Base-by-base conservation (phyloP, 2,329 filamentous ascomycete genomes). In the Trichophyton simii region DNA sequence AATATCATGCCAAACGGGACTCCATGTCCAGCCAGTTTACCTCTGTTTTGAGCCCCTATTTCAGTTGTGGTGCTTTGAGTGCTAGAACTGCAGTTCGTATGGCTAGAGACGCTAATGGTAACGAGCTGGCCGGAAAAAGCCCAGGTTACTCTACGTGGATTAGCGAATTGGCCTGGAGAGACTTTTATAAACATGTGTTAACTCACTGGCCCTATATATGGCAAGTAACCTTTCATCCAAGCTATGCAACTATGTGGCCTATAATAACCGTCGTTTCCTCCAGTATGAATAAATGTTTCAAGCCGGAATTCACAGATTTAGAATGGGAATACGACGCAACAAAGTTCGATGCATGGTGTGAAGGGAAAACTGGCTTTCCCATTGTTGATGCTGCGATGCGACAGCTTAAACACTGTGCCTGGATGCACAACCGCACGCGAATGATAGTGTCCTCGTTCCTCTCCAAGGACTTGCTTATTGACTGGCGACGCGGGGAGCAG, bases 371-470 rank as follows among this genome's bases (percentile, higher is more conserved):
- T 0, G 90, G 90, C 0, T 91, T 84, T 68, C 90, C 90, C 0
- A 87, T 95, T 55, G 87, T 95, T 22, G 89, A 95, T 69, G 90
- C 90, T 0, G 88, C 88, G 1, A 94, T 95, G 88, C 82, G 90
- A 7, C 89, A 95, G 72, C 71, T 91, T 5, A 80, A 79, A 9
- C 71, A 82, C 18, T 81, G 81, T 52, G 87, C 83, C 1, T 94
- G 85, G 75, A 90, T 94, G 87, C 89, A 92, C 72, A 95, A 95
- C 71, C 84, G 90, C 8, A 85, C 85, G 67, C 85, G 90, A 31
- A 95, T 95, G 89, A 84, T 91, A 54, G 86, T 87, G 1, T 88
- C 88, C 0, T 91, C 84, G 0, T 95, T 94, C 69, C 77, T 95
- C 0, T 79, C 85, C 55, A 95, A 95, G 69, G 87, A 95, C 67